Percentiles rank a stretch among this genome's conserved stretches.
phyloP scores from a whole-genome alignment of 345 rosid genomes.

The Rhizophora apiculata region DNA sequence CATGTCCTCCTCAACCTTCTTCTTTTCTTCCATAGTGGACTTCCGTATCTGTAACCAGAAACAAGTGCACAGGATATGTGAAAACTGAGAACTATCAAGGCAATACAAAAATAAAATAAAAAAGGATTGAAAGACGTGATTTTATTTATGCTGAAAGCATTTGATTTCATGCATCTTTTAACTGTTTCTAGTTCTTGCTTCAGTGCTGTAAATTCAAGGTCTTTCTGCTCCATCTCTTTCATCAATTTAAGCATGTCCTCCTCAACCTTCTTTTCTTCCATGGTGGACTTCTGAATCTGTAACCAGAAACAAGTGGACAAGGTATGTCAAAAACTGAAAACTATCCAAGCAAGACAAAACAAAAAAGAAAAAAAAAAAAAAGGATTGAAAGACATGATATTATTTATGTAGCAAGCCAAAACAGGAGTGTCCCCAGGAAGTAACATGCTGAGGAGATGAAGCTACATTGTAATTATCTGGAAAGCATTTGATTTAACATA shows the following conservation, averaged over 20 bases:
- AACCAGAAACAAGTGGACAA: conserved; percentile 3
- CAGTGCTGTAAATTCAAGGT: conserved; percentile 21
- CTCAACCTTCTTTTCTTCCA: conserved; percentile 48
- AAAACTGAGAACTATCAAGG: too few species aligned
- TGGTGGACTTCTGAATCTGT: conserved; percentile 44
- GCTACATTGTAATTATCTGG: too few species aligned
- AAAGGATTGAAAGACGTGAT: too few species aligned
- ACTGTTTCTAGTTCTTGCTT: conserved; percentile 33
- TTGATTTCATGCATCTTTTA: conserved; percentile 42
- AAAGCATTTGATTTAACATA: too few species aligned
- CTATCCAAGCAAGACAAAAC: not conserved
- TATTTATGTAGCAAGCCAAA: too few species aligned
- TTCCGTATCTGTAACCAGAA: conserved; percentile 10
- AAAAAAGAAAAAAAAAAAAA: too few species aligned
- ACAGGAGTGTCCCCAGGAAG: too few species aligned
- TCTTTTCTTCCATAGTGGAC: conserved; percentile 43
- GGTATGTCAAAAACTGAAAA: not conserved
- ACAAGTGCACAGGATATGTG: too few species aligned
- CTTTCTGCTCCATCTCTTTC: conserved; percentile 34
- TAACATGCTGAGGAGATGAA: too few species aligned
- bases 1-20: conserved; percentile 42
- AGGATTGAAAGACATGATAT: too few species aligned
- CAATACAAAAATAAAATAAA: not conserved
- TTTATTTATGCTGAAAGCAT: conserved; percentile 20
- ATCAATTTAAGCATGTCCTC: conserved; percentile 33